These are phyloP conservation scores for Macrolepiota fuliginosa DNA, from an alignment of 768 basidiomycete species.

Conservation along the genomic window DNA sequence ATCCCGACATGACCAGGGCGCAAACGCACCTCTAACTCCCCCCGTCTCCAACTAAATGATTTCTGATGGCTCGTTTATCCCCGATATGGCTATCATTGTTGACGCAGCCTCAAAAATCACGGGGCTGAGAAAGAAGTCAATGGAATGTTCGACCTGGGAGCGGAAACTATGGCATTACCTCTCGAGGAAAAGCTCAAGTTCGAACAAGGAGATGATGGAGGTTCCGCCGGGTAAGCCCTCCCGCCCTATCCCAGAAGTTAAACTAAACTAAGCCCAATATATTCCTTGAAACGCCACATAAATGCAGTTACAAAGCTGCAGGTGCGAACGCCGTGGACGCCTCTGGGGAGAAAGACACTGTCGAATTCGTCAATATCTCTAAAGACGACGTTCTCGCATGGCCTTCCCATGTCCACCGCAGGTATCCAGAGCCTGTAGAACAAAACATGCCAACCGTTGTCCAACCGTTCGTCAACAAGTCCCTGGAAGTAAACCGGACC, in stretches of 20 bases:
- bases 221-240: constrained; percentile 33
- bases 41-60: background rate
- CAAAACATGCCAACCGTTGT: constrained; percentile 48
- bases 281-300: constrained; percentile 7
- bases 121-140: constrained; percentile 45
- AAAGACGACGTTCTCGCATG: constrained; percentile 69
- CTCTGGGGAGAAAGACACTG: constrained; percentile 50
- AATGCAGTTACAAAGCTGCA: constrained; percentile 53
- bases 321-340: constrained; percentile 65
- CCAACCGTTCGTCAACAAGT: constrained; percentile 54
- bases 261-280: background rate
- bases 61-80: no score
- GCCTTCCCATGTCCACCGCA: constrained; percentile 48
- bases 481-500: constrained; percentile 51
- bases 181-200: constrained; percentile 56
- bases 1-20: background rate
- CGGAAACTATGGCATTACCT: constrained; percentile 50
- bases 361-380: constrained; percentile 65
- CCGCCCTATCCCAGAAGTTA: background rate
- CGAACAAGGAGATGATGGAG: constrained; percentile 52
- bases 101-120: constrained; percentile 51
- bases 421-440: constrained; percentile 54
- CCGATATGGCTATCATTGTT: background rate
- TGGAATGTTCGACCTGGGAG: constrained; percentile 55
- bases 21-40: background rate